A percentile compares a stretch with the other conserved stretches of the same genome.
Evolutionary conservation across 2,329 filamentous ascomycete species (phyloP).

Genomic region (Exophiala oligosperma): DNA sequence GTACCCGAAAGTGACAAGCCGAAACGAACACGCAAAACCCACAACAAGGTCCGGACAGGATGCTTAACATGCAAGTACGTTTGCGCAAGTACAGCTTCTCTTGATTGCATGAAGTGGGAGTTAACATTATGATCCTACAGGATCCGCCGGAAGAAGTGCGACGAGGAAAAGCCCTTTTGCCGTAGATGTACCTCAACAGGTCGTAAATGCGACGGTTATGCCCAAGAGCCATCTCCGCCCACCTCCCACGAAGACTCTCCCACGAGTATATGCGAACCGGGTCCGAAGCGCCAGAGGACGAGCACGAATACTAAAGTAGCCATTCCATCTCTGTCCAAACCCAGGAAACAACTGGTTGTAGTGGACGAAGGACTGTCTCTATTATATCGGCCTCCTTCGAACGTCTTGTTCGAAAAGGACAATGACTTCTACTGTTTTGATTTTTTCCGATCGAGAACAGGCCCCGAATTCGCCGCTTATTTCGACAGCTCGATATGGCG

Average conservation of each 20-base stretch:
- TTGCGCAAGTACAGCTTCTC: not conserved
- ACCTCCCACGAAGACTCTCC: conserved; percentile 25
- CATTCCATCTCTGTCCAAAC: conserved; percentile 18
- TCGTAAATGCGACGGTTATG: conserved; percentile 36
- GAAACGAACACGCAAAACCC: conserved; percentile 26
- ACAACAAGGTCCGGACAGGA: conserved; percentile 29
- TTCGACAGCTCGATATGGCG: conserved; percentile 30
- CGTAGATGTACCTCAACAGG: conserved; percentile 34
- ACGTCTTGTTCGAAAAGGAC: conserved; percentile 23
- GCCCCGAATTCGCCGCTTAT: conserved; percentile 28
- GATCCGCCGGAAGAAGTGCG: conserved; percentile 35
- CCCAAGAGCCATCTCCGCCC: conserved; percentile 1
- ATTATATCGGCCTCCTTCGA: conserved; percentile 14
- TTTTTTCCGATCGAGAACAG: conserved; percentile 35
- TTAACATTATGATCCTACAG: conserved; percentile 2
- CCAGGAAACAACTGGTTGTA: conserved; percentile 21
- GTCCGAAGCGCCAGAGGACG: conserved; percentile 29
- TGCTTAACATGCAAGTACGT: conserved; percentile 30
- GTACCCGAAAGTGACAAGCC: conserved; percentile 9
- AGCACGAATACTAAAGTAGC: conserved; percentile 8
- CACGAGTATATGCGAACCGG: conserved; percentile 21
- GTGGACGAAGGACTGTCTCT: conserved; percentile 28
- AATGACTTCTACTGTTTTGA: conserved; percentile 34
- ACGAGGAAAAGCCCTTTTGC: conserved; percentile 35
- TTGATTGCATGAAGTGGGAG: not conserved